Evolutionary conservation across 2,329 filamentous ascomycete genomes (phyloP).

Genomic region (Cordyceps farinosa): DNA sequence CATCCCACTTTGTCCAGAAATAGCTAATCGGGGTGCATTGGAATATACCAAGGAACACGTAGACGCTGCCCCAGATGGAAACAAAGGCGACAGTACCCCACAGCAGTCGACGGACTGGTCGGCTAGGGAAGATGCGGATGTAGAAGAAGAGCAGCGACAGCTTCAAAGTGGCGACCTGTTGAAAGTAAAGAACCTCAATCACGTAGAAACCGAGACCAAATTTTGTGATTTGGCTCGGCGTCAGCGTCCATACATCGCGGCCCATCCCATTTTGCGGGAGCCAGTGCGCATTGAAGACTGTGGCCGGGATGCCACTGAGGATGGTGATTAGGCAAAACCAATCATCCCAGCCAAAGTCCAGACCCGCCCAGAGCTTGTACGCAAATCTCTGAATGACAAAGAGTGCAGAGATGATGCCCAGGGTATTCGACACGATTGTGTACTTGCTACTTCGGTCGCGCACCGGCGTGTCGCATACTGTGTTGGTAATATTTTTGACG

Average conservation of each 20-base stretch:
- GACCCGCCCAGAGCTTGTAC: constrained; percentile 27
- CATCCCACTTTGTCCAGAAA: constrained; percentile 42
- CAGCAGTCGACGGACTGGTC: constrained; percentile 28
- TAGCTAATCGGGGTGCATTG: constrained; percentile 39
- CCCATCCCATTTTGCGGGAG: constrained; percentile 29
- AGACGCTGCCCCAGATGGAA: constrained; percentile 28
- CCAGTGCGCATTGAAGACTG: constrained; percentile 24
- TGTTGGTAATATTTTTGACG: constrained; percentile 21
- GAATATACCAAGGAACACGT: constrained; percentile 32
- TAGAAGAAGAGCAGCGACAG: constrained; percentile 42
- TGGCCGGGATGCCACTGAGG: constrained; percentile 23
- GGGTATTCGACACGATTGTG: constrained; percentile 19
- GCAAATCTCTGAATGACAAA: constrained; percentile 34
- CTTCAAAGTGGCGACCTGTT: constrained; percentile 37
- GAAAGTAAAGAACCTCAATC: constrained; percentile 38
- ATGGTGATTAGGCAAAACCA: constrained; percentile 25
- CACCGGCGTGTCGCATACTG: constrained; percentile 20
- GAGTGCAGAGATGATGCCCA: constrained; percentile 32
- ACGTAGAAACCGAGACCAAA: constrained; percentile 32
- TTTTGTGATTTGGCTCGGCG: constrained; percentile 21
- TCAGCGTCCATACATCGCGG: constrained; percentile 33
- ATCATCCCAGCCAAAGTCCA: constrained; percentile 32
- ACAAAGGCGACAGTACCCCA: constrained; percentile 33
- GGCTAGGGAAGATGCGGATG: constrained; percentile 37
- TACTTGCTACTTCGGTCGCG: constrained; percentile 21